A percentile compares a stretch with the other conserved stretches of the same genome.
phyloP scores from a whole-genome alignment of 345 rosid genomes.

The Tarenaya hassleriana region DNA sequence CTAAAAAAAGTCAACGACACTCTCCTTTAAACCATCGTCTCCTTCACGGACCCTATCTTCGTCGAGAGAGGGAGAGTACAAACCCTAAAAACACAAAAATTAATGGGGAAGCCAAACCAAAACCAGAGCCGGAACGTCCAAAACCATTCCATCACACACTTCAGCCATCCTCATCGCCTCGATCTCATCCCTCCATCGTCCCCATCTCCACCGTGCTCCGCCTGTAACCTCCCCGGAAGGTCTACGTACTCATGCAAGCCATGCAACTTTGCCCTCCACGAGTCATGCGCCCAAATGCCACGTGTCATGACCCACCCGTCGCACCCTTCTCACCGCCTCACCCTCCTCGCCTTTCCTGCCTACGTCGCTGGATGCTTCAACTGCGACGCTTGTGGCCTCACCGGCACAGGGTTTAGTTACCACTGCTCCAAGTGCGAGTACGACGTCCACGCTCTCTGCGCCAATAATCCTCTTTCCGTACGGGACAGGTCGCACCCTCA shows the following conservation, averaged over 20 bases:
- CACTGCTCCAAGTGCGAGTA: slow-evolving; percentile 45
- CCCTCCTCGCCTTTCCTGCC: slow-evolving; percentile 39
- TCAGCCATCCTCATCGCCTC: slow-evolving; percentile 52
- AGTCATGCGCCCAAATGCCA: slow-evolving; percentile 49
- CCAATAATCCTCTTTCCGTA: slow-evolving; percentile 38
- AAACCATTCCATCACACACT: slow-evolving; percentile 35
- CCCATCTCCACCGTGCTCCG: slow-evolving; percentile 32
- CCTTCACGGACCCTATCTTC: slow-evolving; percentile 10
- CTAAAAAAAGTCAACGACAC: slow-evolving; percentile 21
- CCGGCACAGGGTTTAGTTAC: slow-evolving; percentile 48
- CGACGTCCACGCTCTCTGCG: slow-evolving; percentile 46
- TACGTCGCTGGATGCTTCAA: slow-evolving; percentile 40
- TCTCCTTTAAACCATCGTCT: slow-evolving; percentile 7
- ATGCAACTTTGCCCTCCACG: slow-evolving; percentile 53
- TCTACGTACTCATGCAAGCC: slow-evolving; percentile 45
- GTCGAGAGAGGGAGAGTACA: background rate
- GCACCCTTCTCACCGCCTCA: slow-evolving; percentile 43
- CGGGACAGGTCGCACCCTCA: slow-evolving; percentile 35
- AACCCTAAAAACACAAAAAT: too few relatives aligned
- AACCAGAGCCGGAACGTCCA: slow-evolving; percentile 13
- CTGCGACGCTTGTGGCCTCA: slow-evolving; percentile 51
- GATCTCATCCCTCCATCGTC: slow-evolving; percentile 31
- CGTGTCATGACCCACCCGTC: slow-evolving; percentile 47
- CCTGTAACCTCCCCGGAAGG: slow-evolving; percentile 32
- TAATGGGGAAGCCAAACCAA: slow-evolving; percentile 44